Evolutionary conservation across 164 flowering plant species (phyloP), one percentile per base, ranked within the genome.

Genomic region (Vitis amurensis): DNA sequence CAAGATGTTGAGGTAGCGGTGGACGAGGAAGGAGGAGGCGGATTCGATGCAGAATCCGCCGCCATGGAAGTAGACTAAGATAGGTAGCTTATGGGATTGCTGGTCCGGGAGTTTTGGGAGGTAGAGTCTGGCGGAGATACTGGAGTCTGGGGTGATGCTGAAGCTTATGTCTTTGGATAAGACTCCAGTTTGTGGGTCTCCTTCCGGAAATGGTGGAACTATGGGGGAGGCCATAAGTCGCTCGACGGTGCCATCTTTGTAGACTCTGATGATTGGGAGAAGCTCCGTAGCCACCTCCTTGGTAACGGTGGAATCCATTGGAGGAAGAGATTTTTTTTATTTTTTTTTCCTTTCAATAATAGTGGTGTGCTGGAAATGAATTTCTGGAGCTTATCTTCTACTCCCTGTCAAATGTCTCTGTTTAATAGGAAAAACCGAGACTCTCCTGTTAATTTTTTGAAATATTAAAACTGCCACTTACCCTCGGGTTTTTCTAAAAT

Each of bases 41-140:
- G 88, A 79, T 58, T 77, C 87, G 27, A 80, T 3, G 68, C 77
- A 69, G 65, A 89, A 89, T 15, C 72, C 88, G 12, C 94, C 87
- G 55, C 89, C 90, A 31, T 83, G 95, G 81, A 74, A 80, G 79
- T 84, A 83, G 66, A 86, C 71, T 49, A 88, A 68, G 67, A 86
- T 63, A 56, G 92, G 86, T 23, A 86, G 77, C 17, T 73, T 78
- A 8, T 61, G 51, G 17, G 48, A 3, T 11, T 63, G 27, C 6
- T 60, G n/a, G 7, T 23, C 27, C 27, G 47, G 16, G 68, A 50
- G 52, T 49, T 74, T 74, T 3, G 88, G 88, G 52, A 81, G 77
- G 70, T 79, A 84, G 69, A 87, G 60, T 23, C 89, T 69, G 17
- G 79, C 91, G 0, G 76, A 70, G 72, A 82, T 55, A 14, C 16